These are phyloP conservation scores for Arthrinium puccinioides DNA, from an alignment of 2,329 filamentous ascomycete species.

Conservation along the genomic window DNA sequence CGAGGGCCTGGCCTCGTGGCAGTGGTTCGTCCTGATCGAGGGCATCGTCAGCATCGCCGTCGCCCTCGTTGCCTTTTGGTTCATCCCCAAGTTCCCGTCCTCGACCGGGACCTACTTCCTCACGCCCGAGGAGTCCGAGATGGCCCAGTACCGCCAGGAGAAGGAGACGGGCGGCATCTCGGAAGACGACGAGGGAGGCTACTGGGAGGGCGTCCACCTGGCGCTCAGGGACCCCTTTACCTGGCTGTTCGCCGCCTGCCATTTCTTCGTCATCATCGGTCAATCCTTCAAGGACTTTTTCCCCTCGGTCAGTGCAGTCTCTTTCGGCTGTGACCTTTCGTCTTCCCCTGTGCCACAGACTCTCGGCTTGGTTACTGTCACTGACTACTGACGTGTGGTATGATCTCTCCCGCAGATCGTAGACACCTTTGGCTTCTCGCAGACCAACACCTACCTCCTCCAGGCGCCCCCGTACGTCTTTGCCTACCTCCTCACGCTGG, in stretches of 20 bases:
- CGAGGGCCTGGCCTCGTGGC: slow-evolving; percentile 26
- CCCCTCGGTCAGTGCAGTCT: slow-evolving; percentile 25
- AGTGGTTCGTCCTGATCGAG: slow-evolving; percentile 36
- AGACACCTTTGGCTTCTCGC: slow-evolving; percentile 17
- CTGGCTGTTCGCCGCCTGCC: slow-evolving; percentile 28
- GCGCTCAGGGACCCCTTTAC: slow-evolving; percentile 28
- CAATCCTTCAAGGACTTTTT: slow-evolving; percentile 34
- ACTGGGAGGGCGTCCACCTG: slow-evolving; percentile 27
- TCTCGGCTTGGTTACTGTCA: too few relatives aligned
- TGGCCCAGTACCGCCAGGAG: slow-evolving; percentile 27
- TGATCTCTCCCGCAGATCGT: slow-evolving; percentile 14
- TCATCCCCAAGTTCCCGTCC: slow-evolving; percentile 28
- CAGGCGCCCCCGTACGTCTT: slow-evolving; percentile 34
- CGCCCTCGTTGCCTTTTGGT: slow-evolving; percentile 22
- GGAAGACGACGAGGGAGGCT: slow-evolving; percentile 30
- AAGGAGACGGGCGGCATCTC: slow-evolving; percentile 26
- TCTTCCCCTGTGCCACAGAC: too few relatives aligned
- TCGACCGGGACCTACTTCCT: slow-evolving; percentile 24
- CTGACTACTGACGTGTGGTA: neutral
- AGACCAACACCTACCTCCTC: slow-evolving; percentile 28
- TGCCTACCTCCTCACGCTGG: slow-evolving; percentile 29
- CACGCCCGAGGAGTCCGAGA: slow-evolving; percentile 28
- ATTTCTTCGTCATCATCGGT: slow-evolving; percentile 36
- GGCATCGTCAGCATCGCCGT: slow-evolving; percentile 24
- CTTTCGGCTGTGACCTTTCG: too few relatives aligned